Evolutionary conservation across 2,329 filamentous ascomycete species (phyloP), one percentile per base, ranked within the genome.

Genomic region (Colletotrichum magnum): DNA sequence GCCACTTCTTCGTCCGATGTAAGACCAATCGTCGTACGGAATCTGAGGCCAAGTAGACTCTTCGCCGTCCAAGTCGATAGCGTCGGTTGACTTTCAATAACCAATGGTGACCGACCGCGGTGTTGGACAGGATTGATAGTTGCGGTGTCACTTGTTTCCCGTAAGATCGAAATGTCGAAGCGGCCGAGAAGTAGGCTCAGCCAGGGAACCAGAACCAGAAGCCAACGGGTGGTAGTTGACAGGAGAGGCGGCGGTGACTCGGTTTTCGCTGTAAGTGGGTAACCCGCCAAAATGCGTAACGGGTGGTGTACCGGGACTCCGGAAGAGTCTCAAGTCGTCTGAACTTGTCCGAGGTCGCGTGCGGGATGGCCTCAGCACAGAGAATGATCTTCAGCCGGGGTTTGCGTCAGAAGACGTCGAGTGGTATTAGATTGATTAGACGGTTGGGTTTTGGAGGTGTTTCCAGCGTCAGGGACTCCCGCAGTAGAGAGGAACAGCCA

Each of bases 291-390:
- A 41, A 68, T 54, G 41, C 64, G 68, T 60, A 63, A 70, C 64
- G 32, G 47, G 63, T 56, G 39, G 28, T 68, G 64, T 57, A 62
- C 63, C 64, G 63, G 62, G 67, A 61, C 45, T 53, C 67, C 62
- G 53, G 57, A 61, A 61, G 41, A 56, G 65, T 71, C 68, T 69
- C 68, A 69, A 69, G 64, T 64, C 68, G 65, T 70, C 65, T 69
- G 65, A 65, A 64, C 43, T 60, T 45, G 24, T 45, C 7, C 5
- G 51, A 26, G 10, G 28, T 60, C 45, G 66, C 24, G 32, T 47
- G 62, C 56, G 26, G 36, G 64, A 58, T 58, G 58, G 45, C 54
- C 28, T 64, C 26, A 53, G 48, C 54, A 58, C 52, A 18, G 26
- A 36, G 28, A 54, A 54, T 58, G 69, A 72, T 71, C 63, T 70